Conservation (phyloP, 2,329 filamentous ascomycete genomes). For the Metarhizium brunneum region DNA sequence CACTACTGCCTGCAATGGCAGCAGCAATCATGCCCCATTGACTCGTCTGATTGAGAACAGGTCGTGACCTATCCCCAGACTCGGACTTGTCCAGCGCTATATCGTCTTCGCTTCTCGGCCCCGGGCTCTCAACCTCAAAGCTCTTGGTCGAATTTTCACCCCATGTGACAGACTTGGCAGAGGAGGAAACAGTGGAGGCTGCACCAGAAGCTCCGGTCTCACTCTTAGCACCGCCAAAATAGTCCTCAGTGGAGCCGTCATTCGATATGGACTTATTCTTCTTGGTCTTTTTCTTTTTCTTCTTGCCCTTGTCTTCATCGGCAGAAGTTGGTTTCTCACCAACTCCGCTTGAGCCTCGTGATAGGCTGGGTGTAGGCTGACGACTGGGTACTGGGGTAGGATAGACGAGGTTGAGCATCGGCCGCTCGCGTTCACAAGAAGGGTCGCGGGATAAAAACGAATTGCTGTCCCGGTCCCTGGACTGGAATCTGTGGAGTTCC, state of each 20-base stretch:
- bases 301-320: slow-evolving; percentile 8
- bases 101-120: slow-evolving; percentile 26
- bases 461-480: slow-evolving; percentile 16
- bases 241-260: slow-evolving; percentile 19
- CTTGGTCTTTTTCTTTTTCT: slow-evolving; percentile 8
- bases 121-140: slow-evolving; percentile 52
- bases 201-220: slow-evolving; percentile 23
- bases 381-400: slow-evolving; percentile 44
- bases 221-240: slow-evolving; percentile 29
- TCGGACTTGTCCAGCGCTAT: slow-evolving; percentile 15
- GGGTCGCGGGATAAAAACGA: slow-evolving; percentile 39
- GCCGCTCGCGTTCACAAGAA: slow-evolving; percentile 45
- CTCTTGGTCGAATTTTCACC: slow-evolving; percentile 56
- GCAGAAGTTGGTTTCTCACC: background rate
- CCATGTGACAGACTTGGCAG: slow-evolving; percentile 53
- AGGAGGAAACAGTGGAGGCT: slow-evolving; percentile 17
- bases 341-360: background rate
- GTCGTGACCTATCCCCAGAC: slow-evolving; percentile 20
- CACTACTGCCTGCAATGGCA: slow-evolving; percentile 34
- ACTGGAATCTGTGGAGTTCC: slow-evolving; percentile 33
- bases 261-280: slow-evolving; percentile 14
- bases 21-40: slow-evolving; percentile 45
- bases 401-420: slow-evolving; percentile 50
- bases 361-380: slow-evolving; percentile 32
- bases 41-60: slow-evolving; percentile 29